Evolutionary conservation across 2,329 filamentous ascomycete species (phyloP).

Genomic region (Xylaria sp.): DNA sequence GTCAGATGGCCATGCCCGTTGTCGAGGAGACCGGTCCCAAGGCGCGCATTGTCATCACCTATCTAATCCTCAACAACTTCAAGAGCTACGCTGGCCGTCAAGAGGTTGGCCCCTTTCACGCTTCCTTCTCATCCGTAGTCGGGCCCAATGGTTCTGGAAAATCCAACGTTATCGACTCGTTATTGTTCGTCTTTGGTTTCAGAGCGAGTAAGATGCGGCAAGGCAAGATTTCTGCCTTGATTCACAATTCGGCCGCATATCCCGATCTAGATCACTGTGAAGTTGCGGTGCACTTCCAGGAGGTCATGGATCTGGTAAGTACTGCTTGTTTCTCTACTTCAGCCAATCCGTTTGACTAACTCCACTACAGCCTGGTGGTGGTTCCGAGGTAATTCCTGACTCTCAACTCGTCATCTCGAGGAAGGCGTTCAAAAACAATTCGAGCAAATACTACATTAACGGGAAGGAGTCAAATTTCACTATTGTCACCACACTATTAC

Average conservation of each 20-base stretch:
- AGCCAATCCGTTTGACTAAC: slow-evolving; percentile 44
- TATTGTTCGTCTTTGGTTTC: slow-evolving; percentile 99
- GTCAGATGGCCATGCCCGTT: slow-evolving; percentile 73
- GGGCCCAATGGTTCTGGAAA: slow-evolving; percentile 98
- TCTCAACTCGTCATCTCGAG: slow-evolving; percentile 90
- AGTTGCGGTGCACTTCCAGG: slow-evolving; percentile 95
- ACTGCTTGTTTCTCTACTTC: not conserved
- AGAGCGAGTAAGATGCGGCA: slow-evolving; percentile 99
- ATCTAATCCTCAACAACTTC: slow-evolving; percentile 94
- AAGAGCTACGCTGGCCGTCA: slow-evolving; percentile 98
- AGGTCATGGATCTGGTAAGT: slow-evolving; percentile 84
- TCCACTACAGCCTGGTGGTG: slow-evolving; percentile 70
- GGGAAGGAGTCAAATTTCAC: slow-evolving; percentile 91
- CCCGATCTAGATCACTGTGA: slow-evolving; percentile 91
- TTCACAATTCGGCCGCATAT: slow-evolving; percentile 92
- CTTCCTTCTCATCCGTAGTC: slow-evolving; percentile 97
- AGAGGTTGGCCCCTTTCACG: slow-evolving; percentile 95
- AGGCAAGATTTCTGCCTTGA: slow-evolving; percentile 96
- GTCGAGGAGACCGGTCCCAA: slow-evolving; percentile 82
- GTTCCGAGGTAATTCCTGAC: slow-evolving; percentile 80
- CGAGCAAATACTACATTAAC: slow-evolving; percentile 98
- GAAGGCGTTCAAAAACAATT: slow-evolving; percentile 96
- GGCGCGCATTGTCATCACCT: slow-evolving; percentile 89
- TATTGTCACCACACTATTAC: slow-evolving; percentile 85
- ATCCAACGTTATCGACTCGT: slow-evolving; percentile 97